Evolutionary conservation across 2,329 filamentous ascomycete species (phyloP).

Genomic region (Cercospora nicotianae): DNA sequence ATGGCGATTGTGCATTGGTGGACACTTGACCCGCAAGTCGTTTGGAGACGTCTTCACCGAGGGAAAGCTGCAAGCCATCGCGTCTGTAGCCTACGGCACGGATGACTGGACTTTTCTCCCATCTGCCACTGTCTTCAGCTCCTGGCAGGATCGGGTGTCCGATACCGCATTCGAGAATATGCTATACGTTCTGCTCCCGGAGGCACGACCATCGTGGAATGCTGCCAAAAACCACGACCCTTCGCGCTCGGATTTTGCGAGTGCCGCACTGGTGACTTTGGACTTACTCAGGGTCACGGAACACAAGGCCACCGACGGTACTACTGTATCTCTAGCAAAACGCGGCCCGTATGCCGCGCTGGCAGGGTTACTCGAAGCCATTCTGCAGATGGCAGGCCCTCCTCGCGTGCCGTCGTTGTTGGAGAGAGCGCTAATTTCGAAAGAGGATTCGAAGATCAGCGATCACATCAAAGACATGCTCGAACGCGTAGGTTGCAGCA

Average conservation of each 20-base stretch:
- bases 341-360: conserved; percentile 1
- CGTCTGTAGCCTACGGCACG: conserved; percentile 1
- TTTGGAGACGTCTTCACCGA: background rate
- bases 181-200: conserved; percentile 21
- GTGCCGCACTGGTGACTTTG: conserved; percentile 27
- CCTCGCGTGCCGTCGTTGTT: conserved; percentile 6
- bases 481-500: conserved; percentile 1
- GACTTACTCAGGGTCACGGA: conserved; percentile 17
- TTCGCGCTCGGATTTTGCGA: conserved; percentile 23
- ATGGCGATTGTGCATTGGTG: conserved; percentile 23
- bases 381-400: background rate
- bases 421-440: background rate
- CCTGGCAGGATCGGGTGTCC: conserved; percentile 6
- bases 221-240: conserved; percentile 7
- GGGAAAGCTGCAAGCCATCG: conserved; percentile 2
- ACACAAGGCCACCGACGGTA: background rate
- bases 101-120: conserved; percentile 28
- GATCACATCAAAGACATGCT: conserved; percentile 9
- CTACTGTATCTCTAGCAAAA: background rate
- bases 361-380: background rate
- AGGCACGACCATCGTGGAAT: background rate
- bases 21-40: conserved; percentile 9
- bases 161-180: conserved; percentile 20
- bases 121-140: conserved; percentile 16
- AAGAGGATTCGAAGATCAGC: background rate